Percentiles rank a stretch among this genome's conserved stretches.
Evolutionary conservation across 148 eudicot genomes (phyloP).

Genomic region (Chenopodium suecicum): DNA sequence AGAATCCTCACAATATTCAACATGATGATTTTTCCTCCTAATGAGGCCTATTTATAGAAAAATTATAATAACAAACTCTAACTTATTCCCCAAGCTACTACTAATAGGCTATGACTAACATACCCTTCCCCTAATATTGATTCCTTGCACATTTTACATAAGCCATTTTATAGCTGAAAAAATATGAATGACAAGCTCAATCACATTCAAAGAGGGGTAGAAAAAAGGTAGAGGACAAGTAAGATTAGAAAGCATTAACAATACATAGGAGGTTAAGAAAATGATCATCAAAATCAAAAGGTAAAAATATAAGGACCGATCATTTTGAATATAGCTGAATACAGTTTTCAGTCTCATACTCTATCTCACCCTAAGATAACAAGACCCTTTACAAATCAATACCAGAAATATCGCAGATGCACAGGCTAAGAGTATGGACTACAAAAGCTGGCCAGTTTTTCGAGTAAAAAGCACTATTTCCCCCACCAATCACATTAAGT

Average conservation of each 20-base stretch:
- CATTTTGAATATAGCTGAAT: neutral
- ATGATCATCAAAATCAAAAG: neutral
- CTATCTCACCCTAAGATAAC: too few relatives aligned
- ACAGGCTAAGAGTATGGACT: neutral
- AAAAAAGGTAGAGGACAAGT: neutral
- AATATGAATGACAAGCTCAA: neutral
- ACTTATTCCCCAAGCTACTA: too few relatives aligned
- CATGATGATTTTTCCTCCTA: too few relatives aligned
- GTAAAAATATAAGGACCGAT: neutral
- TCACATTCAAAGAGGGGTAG: neutral
- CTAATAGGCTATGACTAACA: too few relatives aligned
- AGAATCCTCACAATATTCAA: too few relatives aligned
- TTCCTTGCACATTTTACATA: neutral
- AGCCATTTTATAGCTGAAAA: neutral
- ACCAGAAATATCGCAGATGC: neutral
- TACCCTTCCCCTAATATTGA: too few relatives aligned
- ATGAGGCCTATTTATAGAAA: too few relatives aligned
- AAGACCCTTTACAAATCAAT: neutral
- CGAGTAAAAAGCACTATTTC: neutral
- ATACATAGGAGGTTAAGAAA: neutral
- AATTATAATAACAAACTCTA: too few relatives aligned
- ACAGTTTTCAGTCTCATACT: neutral
- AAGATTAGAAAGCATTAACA: neutral
- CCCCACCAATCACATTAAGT: neutral
- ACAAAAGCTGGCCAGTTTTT: neutral